Percentiles rank a stretch among this genome's conserved stretches.
Conservation (phyloP, 2,329 filamentous ascomycete species). For the Trichoderma hamatum region DNA sequence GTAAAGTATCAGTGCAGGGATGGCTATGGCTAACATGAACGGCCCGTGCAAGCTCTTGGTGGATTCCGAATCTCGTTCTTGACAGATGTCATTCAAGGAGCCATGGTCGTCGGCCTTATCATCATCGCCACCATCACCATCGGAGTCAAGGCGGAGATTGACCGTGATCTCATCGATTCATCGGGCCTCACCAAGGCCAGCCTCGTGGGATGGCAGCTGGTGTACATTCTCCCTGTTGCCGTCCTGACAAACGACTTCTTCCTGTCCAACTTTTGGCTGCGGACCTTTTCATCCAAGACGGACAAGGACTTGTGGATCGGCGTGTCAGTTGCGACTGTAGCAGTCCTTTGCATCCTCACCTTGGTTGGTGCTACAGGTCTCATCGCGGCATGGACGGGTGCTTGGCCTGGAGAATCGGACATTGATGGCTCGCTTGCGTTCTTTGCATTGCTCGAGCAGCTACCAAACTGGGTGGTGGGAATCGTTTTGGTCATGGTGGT, state of each 20-base stretch:
- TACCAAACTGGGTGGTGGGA: slow-evolving; percentile 81
- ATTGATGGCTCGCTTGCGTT: slow-evolving; percentile 67
- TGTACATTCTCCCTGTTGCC: slow-evolving; percentile 82
- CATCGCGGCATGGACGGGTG: slow-evolving; percentile 77
- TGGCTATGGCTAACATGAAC: neutral
- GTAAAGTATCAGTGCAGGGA: neutral
- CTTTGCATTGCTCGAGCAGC: slow-evolving; percentile 71
- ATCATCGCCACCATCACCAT: slow-evolving; percentile 78
- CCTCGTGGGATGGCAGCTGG: slow-evolving; percentile 79
- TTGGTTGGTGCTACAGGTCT: slow-evolving; percentile 74
- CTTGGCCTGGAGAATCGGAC: slow-evolving; percentile 60
- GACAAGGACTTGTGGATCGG: slow-evolving; percentile 58
- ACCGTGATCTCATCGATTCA: slow-evolving; percentile 66
- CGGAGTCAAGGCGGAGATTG: slow-evolving; percentile 72
- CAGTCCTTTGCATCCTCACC: slow-evolving; percentile 69
- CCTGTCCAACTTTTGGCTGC: slow-evolving; percentile 62
- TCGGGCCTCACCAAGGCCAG: slow-evolving; percentile 70
- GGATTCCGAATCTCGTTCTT: slow-evolving; percentile 84
- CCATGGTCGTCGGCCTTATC: slow-evolving; percentile 75
- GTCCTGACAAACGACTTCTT: slow-evolving; percentile 87
- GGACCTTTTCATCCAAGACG: slow-evolving; percentile 27
- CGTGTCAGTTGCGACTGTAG: slow-evolving; percentile 66
- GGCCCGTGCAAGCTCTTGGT: slow-evolving; percentile 63
- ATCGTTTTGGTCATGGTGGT: slow-evolving; percentile 82
- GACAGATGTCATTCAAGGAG: slow-evolving; percentile 80